Conservation (phyloP, 2,329 filamentous ascomycete genomes). For the Alternaria triticina region DNA sequence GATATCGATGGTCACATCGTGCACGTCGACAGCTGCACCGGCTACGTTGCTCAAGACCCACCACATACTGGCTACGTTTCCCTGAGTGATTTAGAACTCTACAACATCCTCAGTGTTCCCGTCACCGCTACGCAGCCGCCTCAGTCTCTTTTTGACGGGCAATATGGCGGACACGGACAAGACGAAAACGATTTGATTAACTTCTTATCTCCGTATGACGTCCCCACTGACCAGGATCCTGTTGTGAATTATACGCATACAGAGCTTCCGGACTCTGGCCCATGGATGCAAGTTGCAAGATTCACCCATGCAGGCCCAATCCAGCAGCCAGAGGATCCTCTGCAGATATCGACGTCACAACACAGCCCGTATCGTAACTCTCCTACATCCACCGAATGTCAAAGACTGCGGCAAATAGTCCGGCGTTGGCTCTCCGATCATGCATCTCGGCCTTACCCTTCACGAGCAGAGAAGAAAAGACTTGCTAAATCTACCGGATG, state of each 20-base stretch:
- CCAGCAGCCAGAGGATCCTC: fast-evolving
- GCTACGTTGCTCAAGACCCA: not conserved
- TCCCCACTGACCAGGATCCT: no score
- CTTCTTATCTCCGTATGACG: not conserved
- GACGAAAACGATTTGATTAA: not conserved
- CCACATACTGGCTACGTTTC: not conserved
- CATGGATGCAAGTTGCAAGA: not conserved
- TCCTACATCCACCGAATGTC: no score
- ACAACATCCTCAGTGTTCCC: fast-evolving
- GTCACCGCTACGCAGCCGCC: not conserved
- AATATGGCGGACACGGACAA: not conserved
- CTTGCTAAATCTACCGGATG: not conserved
- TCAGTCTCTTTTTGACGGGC: not conserved
- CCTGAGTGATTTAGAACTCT: not conserved
- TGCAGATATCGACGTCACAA: not conserved
- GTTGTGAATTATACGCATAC: fast-evolving
- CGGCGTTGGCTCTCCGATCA: not conserved
- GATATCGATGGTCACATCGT: not conserved
- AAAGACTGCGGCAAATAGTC: not conserved
- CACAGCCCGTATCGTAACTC: not conserved
- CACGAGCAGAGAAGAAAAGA: no score
- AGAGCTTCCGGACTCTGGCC: not conserved
- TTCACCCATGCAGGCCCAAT: not conserved
- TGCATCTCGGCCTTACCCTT: conserved; percentile 6
- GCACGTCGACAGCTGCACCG: not conserved